Conservation (phyloP, 108 stramenopile species). For the Cyclostephanos invisitatus region DNA sequence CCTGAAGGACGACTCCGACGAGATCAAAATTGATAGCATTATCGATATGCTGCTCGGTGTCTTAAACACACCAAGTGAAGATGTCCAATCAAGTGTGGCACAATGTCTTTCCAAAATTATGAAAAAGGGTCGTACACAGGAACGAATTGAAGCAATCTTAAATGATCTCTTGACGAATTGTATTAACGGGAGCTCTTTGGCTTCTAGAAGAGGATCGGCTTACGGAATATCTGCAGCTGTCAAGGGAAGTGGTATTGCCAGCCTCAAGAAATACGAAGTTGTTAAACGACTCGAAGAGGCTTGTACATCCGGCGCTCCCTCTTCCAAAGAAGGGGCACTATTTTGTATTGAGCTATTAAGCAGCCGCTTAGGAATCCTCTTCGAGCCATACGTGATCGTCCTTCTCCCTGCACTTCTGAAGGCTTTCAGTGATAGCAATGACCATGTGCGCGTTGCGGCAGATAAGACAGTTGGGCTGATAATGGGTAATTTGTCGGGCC, state of each 20-base stretch:
- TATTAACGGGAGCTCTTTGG: constrained; percentile 64
- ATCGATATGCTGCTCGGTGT: constrained; percentile 82
- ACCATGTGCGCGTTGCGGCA: constrained; percentile 93
- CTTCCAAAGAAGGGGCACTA: constrained; percentile 92
- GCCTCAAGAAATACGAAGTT: constrained; percentile 91
- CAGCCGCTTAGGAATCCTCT: constrained; percentile 89
- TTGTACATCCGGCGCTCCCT: constrained; percentile 59
- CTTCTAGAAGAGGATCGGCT: constrained; percentile 89
- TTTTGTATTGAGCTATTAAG: constrained; percentile 95
- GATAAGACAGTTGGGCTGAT: constrained; percentile 84
- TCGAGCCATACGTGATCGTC: constrained; percentile 99
- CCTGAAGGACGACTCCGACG: constrained; percentile 76
- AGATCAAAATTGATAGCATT: constrained; percentile 73
- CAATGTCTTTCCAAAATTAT: constrained; percentile 76
- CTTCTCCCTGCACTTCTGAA: constrained; percentile 94
- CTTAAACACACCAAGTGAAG: constrained; percentile 78
- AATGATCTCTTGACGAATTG: constrained; percentile 63
- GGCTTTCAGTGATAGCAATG: constrained; percentile 91
- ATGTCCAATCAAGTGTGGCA: constrained; percentile 87
- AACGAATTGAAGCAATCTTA: constrained; percentile 68
- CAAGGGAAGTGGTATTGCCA: constrained; percentile 97
- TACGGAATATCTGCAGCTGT: constrained; percentile 95
- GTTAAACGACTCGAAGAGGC: constrained; percentile 90
- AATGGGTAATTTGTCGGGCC: constrained; percentile 95
- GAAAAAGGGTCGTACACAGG: constrained; percentile 86